Evolutionary conservation across 164 flowering plant genomes (phyloP).

Genomic region (Annona squamosa): DNA sequence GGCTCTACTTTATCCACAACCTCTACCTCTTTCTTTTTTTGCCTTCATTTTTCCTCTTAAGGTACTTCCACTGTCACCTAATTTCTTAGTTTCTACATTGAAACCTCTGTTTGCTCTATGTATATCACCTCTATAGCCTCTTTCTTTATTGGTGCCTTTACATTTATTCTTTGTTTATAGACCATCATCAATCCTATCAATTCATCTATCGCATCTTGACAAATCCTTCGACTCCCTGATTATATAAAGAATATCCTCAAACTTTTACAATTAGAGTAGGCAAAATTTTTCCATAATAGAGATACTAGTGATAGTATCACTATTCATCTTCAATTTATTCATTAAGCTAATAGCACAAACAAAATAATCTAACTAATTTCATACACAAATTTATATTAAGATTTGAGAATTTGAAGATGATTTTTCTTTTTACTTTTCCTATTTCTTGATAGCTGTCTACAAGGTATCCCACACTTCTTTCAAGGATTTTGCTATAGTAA

Average conservation of each 20-base stretch:
- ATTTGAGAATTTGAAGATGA: no score
- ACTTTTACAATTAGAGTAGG: slow-evolving; percentile 4
- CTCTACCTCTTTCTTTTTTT: background rate
- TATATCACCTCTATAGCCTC: background rate
- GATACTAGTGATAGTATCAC: slow-evolving; percentile 6
- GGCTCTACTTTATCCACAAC: background rate
- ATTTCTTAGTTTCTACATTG: no score
- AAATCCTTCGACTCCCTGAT: slow-evolving; percentile 11
- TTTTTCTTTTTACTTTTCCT: no score
- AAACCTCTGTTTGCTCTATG: background rate
- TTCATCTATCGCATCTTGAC: slow-evolving; percentile 2
- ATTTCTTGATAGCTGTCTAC: no score
- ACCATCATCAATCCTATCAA: background rate
- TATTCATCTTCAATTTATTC: slow-evolving; percentile 11
- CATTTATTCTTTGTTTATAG: background rate
- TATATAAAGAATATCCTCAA: slow-evolving; percentile 10
- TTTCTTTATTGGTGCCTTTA: no score
- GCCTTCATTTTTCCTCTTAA: background rate
- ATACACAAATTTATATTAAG: no score
- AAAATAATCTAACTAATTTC: background rate
- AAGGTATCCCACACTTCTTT: no score
- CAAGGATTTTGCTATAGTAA: no score
- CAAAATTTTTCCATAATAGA: slow-evolving; percentile 8
- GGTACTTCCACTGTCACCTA: background rate
- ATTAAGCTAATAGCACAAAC: background rate